Evolutionary conservation across 2,329 filamentous ascomycete species (phyloP).

Genomic region (Nemania sp.): DNA sequence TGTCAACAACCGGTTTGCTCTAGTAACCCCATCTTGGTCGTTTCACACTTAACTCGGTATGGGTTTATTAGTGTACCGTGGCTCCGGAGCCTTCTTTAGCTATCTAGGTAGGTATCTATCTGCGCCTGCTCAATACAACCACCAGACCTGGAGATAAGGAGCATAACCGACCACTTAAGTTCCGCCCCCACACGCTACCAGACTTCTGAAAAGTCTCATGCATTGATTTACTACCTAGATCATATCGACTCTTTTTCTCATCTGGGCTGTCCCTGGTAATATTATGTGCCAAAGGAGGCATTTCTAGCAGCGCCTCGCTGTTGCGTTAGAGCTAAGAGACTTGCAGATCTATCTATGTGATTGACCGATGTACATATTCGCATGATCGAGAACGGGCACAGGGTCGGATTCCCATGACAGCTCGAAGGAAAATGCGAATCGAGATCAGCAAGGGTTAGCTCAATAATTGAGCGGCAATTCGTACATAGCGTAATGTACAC

Average conservation of each 20-base stretch:
- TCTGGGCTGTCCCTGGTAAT: not conserved
- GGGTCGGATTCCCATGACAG: not conserved
- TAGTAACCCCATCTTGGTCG: not conserved
- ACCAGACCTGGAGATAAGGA: not conserved
- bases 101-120: not conserved
- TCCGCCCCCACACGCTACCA: not conserved
- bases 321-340: not conserved
- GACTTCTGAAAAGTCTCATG: not conserved
- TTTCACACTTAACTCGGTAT: slow-evolving; percentile 5
- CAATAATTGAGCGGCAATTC: not conserved
- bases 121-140: not conserved
- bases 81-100: slow-evolving; percentile 5
- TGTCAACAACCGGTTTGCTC: slow-evolving; percentile 9
- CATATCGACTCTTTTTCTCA: not conserved
- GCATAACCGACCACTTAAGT: not conserved
- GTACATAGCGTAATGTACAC: not conserved
- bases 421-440: not conserved
- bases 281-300: not conserved
- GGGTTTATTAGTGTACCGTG: slow-evolving; percentile 14
- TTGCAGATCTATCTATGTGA: not conserved
- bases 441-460: not conserved
- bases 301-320: not conserved
- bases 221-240: not conserved
- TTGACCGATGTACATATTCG: not conserved
- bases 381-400: not conserved